A percentile compares a stretch with the other conserved stretches of the same genome.
phyloP scores from a whole-genome alignment of 2,329 filamentous ascomycete species.

The Daldinia eschscholtzii region DNA sequence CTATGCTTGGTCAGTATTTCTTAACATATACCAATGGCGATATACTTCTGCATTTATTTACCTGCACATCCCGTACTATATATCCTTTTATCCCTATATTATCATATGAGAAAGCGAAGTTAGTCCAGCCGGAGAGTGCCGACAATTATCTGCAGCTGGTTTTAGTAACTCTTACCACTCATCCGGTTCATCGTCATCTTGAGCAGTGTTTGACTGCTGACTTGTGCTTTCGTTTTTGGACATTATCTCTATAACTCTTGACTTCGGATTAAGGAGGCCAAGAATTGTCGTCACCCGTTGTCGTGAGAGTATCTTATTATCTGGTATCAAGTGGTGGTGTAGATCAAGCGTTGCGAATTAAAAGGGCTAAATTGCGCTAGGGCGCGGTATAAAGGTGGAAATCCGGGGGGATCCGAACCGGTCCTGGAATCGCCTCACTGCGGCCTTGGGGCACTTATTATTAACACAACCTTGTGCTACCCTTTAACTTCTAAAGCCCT shows the following conservation, averaged over 20 bases:
- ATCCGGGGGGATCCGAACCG: conserved; percentile 26
- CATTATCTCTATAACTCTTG: conserved; percentile 57
- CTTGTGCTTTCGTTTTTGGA: conserved; percentile 67
- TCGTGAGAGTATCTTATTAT: conserved; percentile 14
- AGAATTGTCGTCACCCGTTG: neutral
- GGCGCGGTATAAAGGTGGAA: conserved; percentile 36
- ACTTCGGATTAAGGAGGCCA: neutral
- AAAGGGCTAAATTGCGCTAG: conserved; percentile 33
- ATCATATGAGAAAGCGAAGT: conserved; percentile 19
- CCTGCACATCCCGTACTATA: conserved; percentile 95
- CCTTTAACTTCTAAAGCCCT: neutral
- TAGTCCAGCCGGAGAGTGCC: conserved; percentile 28
- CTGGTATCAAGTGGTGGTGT: conserved; percentile 19
- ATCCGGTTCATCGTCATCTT: conserved; percentile 87
- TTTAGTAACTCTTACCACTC: conserved; percentile 77
- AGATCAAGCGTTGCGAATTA: conserved; percentile 27
- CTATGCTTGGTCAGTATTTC: conserved; percentile 60
- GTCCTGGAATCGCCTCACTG: conserved; percentile 30
- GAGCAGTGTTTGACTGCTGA: conserved; percentile 54
- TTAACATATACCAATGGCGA: neutral
- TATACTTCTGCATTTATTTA: conserved; percentile 55
- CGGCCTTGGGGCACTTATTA: conserved; percentile 7
- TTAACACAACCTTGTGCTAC: conserved; percentile 16
- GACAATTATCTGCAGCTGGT: conserved; percentile 3
- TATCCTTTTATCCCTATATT: conserved; percentile 91